Evolutionary conservation across 2,329 filamentous ascomycete species (phyloP), one percentile per base, ranked within the genome.

Genomic region (Epichloe hybrida): DNA sequence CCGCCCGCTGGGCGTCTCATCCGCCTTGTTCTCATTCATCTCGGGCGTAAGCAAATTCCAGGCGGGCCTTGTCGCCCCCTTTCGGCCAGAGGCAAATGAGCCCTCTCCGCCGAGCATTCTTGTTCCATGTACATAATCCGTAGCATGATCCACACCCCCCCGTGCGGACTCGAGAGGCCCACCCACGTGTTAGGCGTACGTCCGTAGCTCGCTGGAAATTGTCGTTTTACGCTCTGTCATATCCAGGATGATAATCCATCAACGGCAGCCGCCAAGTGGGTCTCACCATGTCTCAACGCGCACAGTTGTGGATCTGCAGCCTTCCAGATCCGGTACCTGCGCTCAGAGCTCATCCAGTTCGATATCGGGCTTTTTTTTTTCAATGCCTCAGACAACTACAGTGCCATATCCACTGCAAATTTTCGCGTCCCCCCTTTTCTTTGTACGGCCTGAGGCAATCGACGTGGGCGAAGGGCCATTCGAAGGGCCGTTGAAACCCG

Each of bases 351-450:
- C 52, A 57, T 55, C 53, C 45, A 17, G 27, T 39, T 45, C 17
- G 44, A 45, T 52, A 52, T 52, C 52, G 48, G 38, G 46, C 34
- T 39, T 42, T 51, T 48, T 37, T 50, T 51, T 49, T 46, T 41
- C 15, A 39, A 46, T 58, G 57, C 56, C 56, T 58, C 53, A 57
- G 57, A 58, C 57, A 56, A 52, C 57, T 48, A 40, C 36, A 39
- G 31, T 27, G 44, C 35, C 43, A 48, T 49, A 45, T 49, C 50
- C 47, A 53, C 31, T 40, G 48, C 43, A 46, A 55, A 41, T 52
- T 55, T 54, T 52, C 44, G 27, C 41, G 43, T 44, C 17, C 50
- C 27, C 47, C 47, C 27, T 40, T 44, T 41, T 39, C 37, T 23
- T n/a, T 2, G 5, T n/a, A 38, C 21, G 31, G 12, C n/a, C 38